These are phyloP conservation scores for Neurospora cerealis DNA, from an alignment of 495 filamentous ascomycete species.

Conservation along the genomic window DNA sequence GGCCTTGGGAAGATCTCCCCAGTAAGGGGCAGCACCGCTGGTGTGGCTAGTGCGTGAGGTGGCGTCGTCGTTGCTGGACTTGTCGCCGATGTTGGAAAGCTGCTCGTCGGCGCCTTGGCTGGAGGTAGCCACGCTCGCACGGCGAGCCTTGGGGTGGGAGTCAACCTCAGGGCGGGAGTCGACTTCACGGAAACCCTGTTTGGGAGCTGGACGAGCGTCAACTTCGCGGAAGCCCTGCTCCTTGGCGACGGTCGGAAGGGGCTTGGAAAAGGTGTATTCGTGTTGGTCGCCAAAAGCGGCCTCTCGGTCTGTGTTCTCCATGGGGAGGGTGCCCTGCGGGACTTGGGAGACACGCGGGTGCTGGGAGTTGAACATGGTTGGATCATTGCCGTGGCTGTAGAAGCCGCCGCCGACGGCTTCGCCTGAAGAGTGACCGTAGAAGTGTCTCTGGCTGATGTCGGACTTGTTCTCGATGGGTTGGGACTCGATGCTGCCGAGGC, in stretches of 20 bases:
- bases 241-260: not conserved
- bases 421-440: not conserved
- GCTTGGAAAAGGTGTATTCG: not conserved
- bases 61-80: not conserved
- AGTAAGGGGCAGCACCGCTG: constrained; percentile 19
- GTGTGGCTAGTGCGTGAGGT: not conserved
- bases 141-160: not conserved
- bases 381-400: constrained; percentile 1
- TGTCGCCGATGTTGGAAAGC: not conserved
- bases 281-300: not conserved
- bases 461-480: not conserved
- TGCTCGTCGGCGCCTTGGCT: not conserved
- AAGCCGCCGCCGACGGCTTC: constrained; percentile 9
- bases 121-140: not conserved
- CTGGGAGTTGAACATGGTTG: not conserved
- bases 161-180: not conserved
- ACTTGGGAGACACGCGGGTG: not conserved
- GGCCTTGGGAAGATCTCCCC: constrained; percentile 29
- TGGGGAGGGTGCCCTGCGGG: not conserved
- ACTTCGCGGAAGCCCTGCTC: not conserved
- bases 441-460: not conserved
- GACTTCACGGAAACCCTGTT: not conserved
- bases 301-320: not conserved
- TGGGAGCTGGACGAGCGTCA: not conserved
- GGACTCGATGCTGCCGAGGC: constrained; percentile 15